Evolutionary conservation across 768 basidiomycete genomes (phyloP), one percentile per base, ranked within the genome.

Genomic region (Lanmaoa rubissima): DNA sequence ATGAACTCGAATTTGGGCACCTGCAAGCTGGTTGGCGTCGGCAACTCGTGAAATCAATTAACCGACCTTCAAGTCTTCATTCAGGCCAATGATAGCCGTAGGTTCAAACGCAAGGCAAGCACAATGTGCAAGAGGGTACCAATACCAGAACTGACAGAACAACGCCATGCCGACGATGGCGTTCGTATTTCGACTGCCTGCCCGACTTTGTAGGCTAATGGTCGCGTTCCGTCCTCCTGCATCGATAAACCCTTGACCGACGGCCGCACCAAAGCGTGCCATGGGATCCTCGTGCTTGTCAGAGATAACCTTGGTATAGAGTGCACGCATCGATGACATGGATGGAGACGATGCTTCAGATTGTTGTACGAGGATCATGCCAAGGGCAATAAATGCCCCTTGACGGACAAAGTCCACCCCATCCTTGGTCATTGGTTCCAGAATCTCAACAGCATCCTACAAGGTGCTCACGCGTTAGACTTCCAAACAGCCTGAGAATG

Each of bases 91-190:
- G 54, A 99, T 88, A 10, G 89, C 94, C 14, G 97, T 99, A 4
- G 97, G 95, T 54, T 92, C 89, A 73, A 99, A 98, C 2, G 95
- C 88, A 61, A 99, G 76, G 64, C 88, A 90, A 16, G 91, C 89
- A 60, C 90, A 94, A 67, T 98, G 95, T 14, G 94, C 94, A 28
- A 98, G 78, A 35, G 97, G 97, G 75, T 95, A 99, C 97, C 97
- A 99, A 72, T 98, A 98, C 97, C 97, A 99, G 76, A 99, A 98
- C 73, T 99, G 97, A 66, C 91, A 92, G 78, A 99, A 99, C 69
- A 99, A 75, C 17, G 90, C 86, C 90, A 98, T 94, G n/a, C 97
- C 97, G 35, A 98, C 93, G 60, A 98, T 92, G 3, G 96, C 94
- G 46, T 82, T 91, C 62, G 94, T 95, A 70, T 98, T 96, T 61